A percentile compares a stretch with the other conserved stretches of the same genome.
phyloP scores from a whole-genome alignment of 2,329 filamentous ascomycete genomes.

The Fusarium sp. region DNA sequence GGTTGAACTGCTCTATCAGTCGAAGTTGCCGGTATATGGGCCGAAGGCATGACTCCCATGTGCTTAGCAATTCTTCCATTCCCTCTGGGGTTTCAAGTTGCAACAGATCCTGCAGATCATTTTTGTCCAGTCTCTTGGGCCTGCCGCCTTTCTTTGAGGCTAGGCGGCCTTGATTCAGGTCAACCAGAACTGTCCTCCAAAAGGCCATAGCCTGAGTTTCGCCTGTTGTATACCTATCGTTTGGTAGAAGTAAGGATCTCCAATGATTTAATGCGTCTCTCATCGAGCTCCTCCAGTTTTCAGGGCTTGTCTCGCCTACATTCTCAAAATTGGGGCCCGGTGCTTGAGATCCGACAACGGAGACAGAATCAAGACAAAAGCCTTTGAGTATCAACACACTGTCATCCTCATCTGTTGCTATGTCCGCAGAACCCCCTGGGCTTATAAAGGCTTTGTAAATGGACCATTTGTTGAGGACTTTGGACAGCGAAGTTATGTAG shows the following conservation, averaged over 20 bases:
- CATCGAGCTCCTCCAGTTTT: not conserved
- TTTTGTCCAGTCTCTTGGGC: not conserved
- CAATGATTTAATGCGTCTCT: not conserved
- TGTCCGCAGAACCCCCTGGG: accelerated
- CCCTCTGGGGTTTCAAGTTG: not conserved
- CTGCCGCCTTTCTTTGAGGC: not conserved
- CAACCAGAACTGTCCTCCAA: slow-evolving; percentile 2
- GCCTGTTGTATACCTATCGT: not conserved
- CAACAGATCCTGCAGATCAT: not conserved
- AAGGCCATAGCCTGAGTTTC: not conserved
- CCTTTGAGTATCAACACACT: not conserved
- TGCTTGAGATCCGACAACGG: not conserved
- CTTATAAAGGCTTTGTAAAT: not conserved
- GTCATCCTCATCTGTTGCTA: not conserved
- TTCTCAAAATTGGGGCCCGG: not conserved
- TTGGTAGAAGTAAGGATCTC: not conserved
- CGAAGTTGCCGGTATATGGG: not conserved
- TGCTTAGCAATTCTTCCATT: not conserved
- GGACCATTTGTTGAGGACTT: not conserved
- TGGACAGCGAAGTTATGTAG: slow-evolving; percentile 2
- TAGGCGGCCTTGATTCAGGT: not conserved
- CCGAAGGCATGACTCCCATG: not conserved
- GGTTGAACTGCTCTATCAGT: slow-evolving; percentile 5
- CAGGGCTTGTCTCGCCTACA: not conserved
- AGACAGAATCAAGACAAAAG: not conserved